Evolutionary conservation across 805 yeast genomes (phyloP).

Genomic region (Candida berthetii): DNA sequence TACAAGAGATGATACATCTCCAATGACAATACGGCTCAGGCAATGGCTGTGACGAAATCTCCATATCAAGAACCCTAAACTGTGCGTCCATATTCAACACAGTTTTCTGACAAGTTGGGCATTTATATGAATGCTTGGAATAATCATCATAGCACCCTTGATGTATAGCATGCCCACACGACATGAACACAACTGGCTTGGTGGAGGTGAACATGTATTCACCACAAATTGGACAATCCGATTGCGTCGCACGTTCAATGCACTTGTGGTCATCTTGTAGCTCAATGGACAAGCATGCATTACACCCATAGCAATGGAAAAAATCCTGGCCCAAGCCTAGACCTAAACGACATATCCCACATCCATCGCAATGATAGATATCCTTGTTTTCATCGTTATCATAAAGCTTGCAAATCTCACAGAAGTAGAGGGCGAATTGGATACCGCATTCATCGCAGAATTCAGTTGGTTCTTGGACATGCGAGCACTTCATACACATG

Average conservation of each 20-base stretch:
- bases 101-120: conserved; percentile 86
- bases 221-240: conserved; percentile 90
- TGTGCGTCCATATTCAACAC: conserved; percentile 84
- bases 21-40: conserved; percentile 77
- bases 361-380: conserved; percentile 87
- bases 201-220: conserved; percentile 85
- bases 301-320: conserved; percentile 87
- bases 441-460: conserved; percentile 64
- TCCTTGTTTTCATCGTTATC: conserved; percentile 77
- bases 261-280: conserved; percentile 75
- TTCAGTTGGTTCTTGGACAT: conserved; percentile 68
- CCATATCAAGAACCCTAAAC: conserved; percentile 81
- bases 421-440: conserved; percentile 70
- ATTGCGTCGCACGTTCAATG: conserved; percentile 80
- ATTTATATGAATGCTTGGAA: conserved; percentile 78
- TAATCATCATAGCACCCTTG: conserved; percentile 77
- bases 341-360: conserved; percentile 92
- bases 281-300: conserved; percentile 80
- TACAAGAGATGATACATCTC: conserved; percentile 71
- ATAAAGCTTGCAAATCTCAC: conserved; percentile 72
- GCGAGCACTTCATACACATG: conserved; percentile 74
- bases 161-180: conserved; percentile 93
- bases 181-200: conserved; percentile 82
- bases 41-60: conserved; percentile 66
- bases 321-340: conserved; percentile 83